These are phyloP conservation scores for Flaveria sonorensis DNA, from an alignment of 129 eudicot genomes.

Conservation along the genomic window DNA sequence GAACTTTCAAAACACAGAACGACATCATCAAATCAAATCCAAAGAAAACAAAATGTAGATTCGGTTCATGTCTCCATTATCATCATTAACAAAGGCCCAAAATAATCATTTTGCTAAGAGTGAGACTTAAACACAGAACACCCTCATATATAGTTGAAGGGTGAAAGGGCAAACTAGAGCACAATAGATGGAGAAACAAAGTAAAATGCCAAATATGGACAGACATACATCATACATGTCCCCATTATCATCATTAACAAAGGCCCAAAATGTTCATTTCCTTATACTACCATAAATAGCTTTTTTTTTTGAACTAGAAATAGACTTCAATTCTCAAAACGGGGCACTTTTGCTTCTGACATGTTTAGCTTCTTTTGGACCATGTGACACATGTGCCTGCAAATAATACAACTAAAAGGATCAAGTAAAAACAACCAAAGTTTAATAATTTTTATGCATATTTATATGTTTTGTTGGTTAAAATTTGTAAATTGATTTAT, in stretches of 20 bases:
- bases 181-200: not conserved
- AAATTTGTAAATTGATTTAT: too few species aligned
- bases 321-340: conserved; percentile 41
- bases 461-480: too few species aligned
- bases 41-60: not conserved
- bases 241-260: conserved; percentile 27
- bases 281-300: not conserved
- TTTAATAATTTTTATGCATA: too few species aligned
- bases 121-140: too few species aligned
- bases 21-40: not conserved
- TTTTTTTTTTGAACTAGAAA: too few species aligned
- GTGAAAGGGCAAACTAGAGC: not conserved
- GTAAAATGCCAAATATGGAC: conserved; percentile 33
- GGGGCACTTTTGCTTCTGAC: conserved; percentile 53
- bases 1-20: too few species aligned
- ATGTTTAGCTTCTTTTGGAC: conserved; percentile 33
- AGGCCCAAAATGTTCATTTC: conserved; percentile 22
- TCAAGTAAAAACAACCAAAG: not conserved
- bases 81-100: too few species aligned
- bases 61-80: not conserved
- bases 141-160: not conserved
- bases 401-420: not conserved
- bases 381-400: conserved; percentile 24
- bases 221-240: conserved; percentile 8
- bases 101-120: too few species aligned